phyloP scores from a whole-genome alignment of 1,284 basidiomycete species.

The Melampsora larici-populina region DNA sequence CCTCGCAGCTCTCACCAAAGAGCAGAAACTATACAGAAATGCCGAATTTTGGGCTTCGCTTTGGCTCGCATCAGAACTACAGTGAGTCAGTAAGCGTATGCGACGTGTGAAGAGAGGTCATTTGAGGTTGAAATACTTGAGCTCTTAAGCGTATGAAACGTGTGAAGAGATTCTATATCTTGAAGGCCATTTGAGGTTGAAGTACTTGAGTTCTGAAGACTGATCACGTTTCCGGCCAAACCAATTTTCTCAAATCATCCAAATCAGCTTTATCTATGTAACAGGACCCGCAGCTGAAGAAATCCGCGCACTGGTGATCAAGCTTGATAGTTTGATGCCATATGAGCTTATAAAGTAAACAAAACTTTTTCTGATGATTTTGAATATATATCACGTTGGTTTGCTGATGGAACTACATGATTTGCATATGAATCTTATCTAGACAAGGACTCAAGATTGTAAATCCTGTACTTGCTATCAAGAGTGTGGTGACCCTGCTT shows the following conservation, averaged over 20 bases:
- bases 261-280: slow-evolving; percentile 33
- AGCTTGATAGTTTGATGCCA: slow-evolving; percentile 32
- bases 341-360: slow-evolving; percentile 42
- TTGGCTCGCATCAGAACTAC: neutral
- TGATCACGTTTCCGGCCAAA: too few species aligned
- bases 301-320: slow-evolving; percentile 23
- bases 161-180: too few species aligned
- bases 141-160: too few species aligned
- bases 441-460: slow-evolving; percentile 42
- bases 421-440: neutral
- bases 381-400: neutral
- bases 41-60: neutral
- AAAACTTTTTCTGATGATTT: neutral
- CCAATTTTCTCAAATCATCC: neutral
- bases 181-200: too few species aligned
- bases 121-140: too few species aligned
- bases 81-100: neutral
- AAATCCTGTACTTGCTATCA: slow-evolving; percentile 37
- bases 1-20: neutral
- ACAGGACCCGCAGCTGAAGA: slow-evolving; percentile 30
- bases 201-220: too few species aligned
- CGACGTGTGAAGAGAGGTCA: too few species aligned
- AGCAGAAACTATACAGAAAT: neutral
- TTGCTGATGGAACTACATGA: neutral
- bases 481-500: slow-evolving; percentile 23